phyloP scores from a whole-genome alignment of 2,329 filamentous ascomycete species.

The Ceratocystiopsis sp. region DNA sequence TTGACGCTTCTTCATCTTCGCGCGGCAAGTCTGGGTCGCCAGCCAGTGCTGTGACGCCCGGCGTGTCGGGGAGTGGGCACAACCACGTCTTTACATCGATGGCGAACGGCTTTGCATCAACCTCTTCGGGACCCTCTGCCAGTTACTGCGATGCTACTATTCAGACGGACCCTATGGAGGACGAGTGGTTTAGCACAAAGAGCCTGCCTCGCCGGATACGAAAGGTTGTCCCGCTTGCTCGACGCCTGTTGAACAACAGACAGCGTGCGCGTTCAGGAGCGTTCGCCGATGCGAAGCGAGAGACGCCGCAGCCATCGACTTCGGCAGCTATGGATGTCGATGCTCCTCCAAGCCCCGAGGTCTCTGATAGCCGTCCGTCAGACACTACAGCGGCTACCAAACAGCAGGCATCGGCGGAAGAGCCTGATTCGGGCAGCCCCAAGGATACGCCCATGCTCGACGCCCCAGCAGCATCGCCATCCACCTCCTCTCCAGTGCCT shows the following conservation, averaged over 20 bases:
- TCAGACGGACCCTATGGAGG: constrained; percentile 37
- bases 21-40: constrained; percentile 38
- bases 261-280: constrained; percentile 24
- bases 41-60: constrained; percentile 14
- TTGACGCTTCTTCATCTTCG: constrained; percentile 29
- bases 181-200: constrained; percentile 32
- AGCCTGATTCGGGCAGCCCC: no score
- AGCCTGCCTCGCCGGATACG: constrained; percentile 24
- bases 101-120: no score
- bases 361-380: not conserved
- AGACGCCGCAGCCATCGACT: no score
- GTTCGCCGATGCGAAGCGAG: no score
- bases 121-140: constrained; percentile 20
- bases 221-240: constrained; percentile 34
- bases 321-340: not conserved
- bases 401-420: no score
- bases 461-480: not conserved
- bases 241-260: constrained; percentile 32
- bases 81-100: constrained; percentile 4
- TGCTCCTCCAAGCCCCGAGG: not conserved
- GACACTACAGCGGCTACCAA: no score
- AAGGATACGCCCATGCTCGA: constrained; percentile 14
- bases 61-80: constrained; percentile 3
- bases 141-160: constrained; percentile 33
- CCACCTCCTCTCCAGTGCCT: not conserved